A percentile compares a stretch with the other conserved stretches of the same genome.
Evolutionary conservation across 2,329 filamentous ascomycete genomes (phyloP).

Genomic region (Gremmenia infestans): DNA sequence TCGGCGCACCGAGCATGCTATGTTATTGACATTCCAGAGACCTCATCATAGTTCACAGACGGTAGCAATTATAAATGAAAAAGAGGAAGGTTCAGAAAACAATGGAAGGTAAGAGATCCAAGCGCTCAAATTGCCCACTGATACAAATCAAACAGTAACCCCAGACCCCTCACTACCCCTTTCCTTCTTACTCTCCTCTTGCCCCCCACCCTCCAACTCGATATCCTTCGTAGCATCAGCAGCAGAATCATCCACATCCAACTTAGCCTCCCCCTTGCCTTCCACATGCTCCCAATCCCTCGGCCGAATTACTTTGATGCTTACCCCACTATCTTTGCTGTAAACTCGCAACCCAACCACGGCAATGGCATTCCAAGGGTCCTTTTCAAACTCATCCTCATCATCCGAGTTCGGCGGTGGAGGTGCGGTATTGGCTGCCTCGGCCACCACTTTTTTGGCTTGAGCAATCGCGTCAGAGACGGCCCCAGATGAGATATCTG

Average conservation of each 20-base stretch:
- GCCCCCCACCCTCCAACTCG: constrained; percentile 6
- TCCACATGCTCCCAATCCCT: constrained; percentile 18
- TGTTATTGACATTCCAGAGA: neutral
- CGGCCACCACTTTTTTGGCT: constrained; percentile 18
- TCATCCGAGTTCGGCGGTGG: constrained; percentile 40
- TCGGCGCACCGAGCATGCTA: neutral
- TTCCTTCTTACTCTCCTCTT: constrained; percentile 4
- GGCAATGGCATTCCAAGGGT: constrained; percentile 59
- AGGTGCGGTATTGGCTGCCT: constrained; percentile 22
- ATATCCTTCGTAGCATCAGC: constrained; percentile 40
- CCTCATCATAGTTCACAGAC: no score
- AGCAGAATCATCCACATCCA: constrained; percentile 43
- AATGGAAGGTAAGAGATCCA: no score
- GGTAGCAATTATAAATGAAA: no score
- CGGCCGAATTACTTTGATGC: constrained; percentile 23
- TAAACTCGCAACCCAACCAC: constrained; percentile 59
- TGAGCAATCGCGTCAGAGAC: constrained; percentile 19
- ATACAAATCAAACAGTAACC: neutral
- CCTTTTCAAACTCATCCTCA: constrained; percentile 49
- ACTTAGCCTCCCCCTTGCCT: constrained; percentile 21
- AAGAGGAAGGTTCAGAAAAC: no score
- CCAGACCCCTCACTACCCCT: constrained; percentile 4
- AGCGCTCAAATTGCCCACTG: no score
- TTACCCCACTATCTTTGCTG: constrained; percentile 38
- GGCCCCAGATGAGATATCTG: constrained; percentile 13